Evolutionary conservation across 495 filamentous ascomycete genomes (phyloP), one percentile per base, ranked within the genome.

Genomic region (Aspergillus biplanus): DNA sequence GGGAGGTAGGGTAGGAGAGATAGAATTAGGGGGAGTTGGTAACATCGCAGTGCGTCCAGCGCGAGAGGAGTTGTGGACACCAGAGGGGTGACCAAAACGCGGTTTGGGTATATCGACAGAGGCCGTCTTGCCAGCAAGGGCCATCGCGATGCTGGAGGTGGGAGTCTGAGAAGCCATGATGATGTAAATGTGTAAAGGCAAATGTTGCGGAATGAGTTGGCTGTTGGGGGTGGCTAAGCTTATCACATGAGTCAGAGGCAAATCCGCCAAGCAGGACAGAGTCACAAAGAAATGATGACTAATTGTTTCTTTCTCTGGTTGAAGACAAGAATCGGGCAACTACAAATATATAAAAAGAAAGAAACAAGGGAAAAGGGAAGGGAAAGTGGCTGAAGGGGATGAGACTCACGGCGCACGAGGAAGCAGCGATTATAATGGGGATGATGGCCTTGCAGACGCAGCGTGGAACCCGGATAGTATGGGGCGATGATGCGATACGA

Each of bases 1-100:
- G 50, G 95, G 90, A 67, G 90, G 88, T 56, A 97, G 85, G 57
- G 86, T 88, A 34, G 94, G 95, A 42, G 94, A 97, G 74, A 97
- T 93, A 71, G 95, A 97, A 79, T 96, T 96, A 57, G 94, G 94
- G 69, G 94, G 94, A 77, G 94, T 98, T 55, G 89, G 93, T 67
- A 97, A 87, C 76, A 84, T 80, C 58, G 70, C 71, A 64, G 83
- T 78, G 76, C 83, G 81, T 66, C 79, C 80, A 59, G 77, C 77
- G 79, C 80, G 85, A 74, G 83, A 75, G 77, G 85, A 70, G 68
- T 78, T 77, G 74, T 76, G 86, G 77, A 82, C 80, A 75, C 85
- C 83, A 76, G 73, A 78, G 83, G 84, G 79, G 75, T 87, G 84
- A 80, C 79, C 86, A 75, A 86, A 83, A 67, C 80, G 83, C 46